phyloP scores from a whole-genome alignment of 2,329 filamentous ascomycete genomes.

The Nannizziopsis arthrosporioides region DNA sequence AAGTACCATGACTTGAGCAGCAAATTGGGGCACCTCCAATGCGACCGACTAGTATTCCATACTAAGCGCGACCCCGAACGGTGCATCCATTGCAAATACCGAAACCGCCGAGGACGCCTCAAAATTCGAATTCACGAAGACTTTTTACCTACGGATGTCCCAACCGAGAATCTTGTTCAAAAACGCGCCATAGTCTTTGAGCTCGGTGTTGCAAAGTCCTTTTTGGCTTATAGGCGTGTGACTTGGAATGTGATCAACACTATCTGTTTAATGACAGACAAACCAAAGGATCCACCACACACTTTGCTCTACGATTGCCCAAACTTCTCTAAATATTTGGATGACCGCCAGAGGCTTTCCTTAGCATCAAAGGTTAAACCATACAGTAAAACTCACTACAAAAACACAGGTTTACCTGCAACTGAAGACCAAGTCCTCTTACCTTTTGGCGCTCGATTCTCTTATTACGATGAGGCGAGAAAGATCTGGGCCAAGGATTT shows the following conservation, averaged over 20 bases:
- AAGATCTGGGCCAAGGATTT: slow-evolving; percentile 3
- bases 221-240: slow-evolving; percentile 41
- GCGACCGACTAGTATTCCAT: slow-evolving; percentile 19
- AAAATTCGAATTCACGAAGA: slow-evolving; percentile 40
- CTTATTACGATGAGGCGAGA: background rate
- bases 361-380: slow-evolving; percentile 3
- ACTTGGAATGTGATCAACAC: slow-evolving; percentile 40
- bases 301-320: background rate
- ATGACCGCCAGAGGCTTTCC: background rate
- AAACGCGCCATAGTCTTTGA: slow-evolving; percentile 44
- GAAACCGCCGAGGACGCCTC: slow-evolving; percentile 27
- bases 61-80: slow-evolving; percentile 15
- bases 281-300: background rate
- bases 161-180: slow-evolving; percentile 14
- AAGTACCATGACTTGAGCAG: slow-evolving; percentile 20
- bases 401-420: background rate
- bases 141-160: slow-evolving; percentile 34
- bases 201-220: slow-evolving; percentile 34
- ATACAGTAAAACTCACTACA: slow-evolving; percentile 2
- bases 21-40: slow-evolving; percentile 24
- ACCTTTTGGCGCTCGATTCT: background rate
- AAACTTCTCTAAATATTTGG: background rate
- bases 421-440: background rate
- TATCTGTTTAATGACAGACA: background rate
- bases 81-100: slow-evolving; percentile 37